phyloP scores from a whole-genome alignment of 768 basidiomycete genomes.

The Agrocybe praecox region DNA sequence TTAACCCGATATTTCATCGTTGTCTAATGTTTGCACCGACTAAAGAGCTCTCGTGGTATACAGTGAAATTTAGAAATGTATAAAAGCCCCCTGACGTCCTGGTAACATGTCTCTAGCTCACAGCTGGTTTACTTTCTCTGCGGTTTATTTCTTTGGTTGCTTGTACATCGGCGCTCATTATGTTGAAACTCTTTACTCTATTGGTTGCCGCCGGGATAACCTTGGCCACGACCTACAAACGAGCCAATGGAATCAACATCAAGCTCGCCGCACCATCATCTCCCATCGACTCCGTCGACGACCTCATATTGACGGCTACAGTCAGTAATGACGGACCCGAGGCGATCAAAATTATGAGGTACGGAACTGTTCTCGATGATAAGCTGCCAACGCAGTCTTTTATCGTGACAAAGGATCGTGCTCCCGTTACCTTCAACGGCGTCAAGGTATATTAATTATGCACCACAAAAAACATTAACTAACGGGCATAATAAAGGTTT shows the following conservation, averaged over 20 bases:
- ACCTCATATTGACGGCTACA: constrained; percentile 41
- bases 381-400: constrained; percentile 45
- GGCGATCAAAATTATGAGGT: constrained; percentile 44
- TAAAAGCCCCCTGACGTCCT: background rate
- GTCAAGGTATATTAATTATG: constrained; percentile 32
- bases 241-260: constrained; percentile 33
- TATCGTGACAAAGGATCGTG: constrained; percentile 40
- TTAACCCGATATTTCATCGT: background rate
- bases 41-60: background rate
- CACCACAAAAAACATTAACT: background rate
- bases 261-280: constrained; percentile 21
- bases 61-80: background rate
- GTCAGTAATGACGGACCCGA: constrained; percentile 43
- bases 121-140: background rate
- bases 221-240: constrained; percentile 33
- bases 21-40: background rate
- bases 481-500: constrained; percentile 20
- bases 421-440: constrained; percentile 42
- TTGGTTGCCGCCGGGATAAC: constrained; percentile 17
- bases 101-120: background rate
- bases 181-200: constrained; percentile 29
- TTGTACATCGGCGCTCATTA: constrained; percentile 6
- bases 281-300: constrained; percentile 35
- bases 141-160: background rate
- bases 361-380: constrained; percentile 45